phyloP scores from a whole-genome alignment of 2,329 filamentous ascomycete genomes.

The Xylariales sp. region DNA sequence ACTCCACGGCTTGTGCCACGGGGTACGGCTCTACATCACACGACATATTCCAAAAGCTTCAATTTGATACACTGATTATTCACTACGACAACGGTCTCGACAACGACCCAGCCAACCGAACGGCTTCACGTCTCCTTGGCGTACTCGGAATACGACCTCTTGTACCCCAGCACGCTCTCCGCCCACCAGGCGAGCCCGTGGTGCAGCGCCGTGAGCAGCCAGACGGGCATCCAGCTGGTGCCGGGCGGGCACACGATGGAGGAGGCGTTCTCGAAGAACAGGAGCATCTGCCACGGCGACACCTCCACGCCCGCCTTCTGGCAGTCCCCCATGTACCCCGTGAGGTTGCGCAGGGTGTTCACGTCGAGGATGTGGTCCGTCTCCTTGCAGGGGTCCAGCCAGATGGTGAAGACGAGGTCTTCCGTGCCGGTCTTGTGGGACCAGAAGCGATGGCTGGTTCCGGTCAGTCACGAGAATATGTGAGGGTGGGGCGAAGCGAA shows the following conservation, averaged over 20 bases:
- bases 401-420: slow-evolving; percentile 6
- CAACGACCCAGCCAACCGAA: no score
- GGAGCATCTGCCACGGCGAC: neutral
- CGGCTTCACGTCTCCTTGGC: no score
- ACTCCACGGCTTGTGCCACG: no score
- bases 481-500: neutral
- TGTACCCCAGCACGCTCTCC: neutral
- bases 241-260: neutral
- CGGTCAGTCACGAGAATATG: no score
- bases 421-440: neutral
- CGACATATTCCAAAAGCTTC: no score
- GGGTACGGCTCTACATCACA: no score
- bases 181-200: neutral
- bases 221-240: slow-evolving; percentile 1
- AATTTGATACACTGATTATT: no score
- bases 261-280: neutral
- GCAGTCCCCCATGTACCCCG: slow-evolving; percentile 5
- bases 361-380: neutral
- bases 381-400: neutral
- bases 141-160: no score
- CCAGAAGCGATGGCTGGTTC: slow-evolving; percentile 17
- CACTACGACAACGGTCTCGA: no score
- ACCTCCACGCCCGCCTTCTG: neutral
- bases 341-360: slow-evolving; percentile 10
- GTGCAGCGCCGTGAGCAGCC: neutral